These are phyloP conservation scores for Dendrobium huoshanense DNA, from an alignment of 106 monocot species.

Conservation along the genomic window DNA sequence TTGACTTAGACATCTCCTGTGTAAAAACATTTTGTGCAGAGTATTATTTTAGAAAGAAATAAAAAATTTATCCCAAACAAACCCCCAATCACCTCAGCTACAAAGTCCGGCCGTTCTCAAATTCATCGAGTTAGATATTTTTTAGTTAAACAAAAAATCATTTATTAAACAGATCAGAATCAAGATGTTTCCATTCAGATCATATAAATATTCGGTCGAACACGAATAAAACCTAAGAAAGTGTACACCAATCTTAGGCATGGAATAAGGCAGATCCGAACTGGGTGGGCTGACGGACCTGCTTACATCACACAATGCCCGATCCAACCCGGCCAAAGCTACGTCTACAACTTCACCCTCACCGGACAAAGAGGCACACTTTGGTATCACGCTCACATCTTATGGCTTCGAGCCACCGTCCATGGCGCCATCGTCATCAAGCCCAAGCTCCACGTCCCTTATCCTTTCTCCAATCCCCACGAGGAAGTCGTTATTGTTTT, in stretches of 20 bases:
- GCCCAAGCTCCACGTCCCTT: slow-evolving; percentile 45
- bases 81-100: too few species aligned
- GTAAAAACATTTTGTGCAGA: too few species aligned
- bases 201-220: too few species aligned
- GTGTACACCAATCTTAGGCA: slow-evolving; percentile 5
- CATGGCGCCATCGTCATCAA: slow-evolving; percentile 59
- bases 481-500: slow-evolving; percentile 30
- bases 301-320: slow-evolving; percentile 75
- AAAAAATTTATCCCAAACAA: too few species aligned
- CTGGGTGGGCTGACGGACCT: slow-evolving; percentile 64
- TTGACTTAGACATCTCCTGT: too few species aligned
- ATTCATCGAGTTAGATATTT: too few species aligned
- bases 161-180: too few species aligned
- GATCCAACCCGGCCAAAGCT: slow-evolving; percentile 36
- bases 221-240: too few species aligned
- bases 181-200: too few species aligned
- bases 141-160: too few species aligned
- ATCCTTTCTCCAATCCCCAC: slow-evolving; percentile 49
- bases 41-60: too few species aligned
- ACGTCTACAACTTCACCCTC: slow-evolving; percentile 57
- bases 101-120: too few species aligned
- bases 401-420: slow-evolving; percentile 51
- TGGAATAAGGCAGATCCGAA: slow-evolving; percentile 14
- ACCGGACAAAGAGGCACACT: slow-evolving; percentile 56
- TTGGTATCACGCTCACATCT: slow-evolving; percentile 51